Evolutionary conservation across 306 rosid genomes (phyloP).

Genomic region (Vicia faba): DNA sequence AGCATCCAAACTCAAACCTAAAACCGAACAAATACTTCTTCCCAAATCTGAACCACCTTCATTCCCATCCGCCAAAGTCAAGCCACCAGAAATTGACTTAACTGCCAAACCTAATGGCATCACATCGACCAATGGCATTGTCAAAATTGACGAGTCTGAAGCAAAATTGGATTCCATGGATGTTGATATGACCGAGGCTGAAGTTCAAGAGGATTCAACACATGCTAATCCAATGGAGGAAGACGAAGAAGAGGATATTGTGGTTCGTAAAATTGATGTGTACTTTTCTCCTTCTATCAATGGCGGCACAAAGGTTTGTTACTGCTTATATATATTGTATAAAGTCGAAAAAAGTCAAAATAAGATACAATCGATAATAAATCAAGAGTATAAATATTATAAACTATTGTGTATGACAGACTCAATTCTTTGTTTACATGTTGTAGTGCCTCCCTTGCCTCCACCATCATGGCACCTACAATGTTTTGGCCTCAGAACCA

Average conservation of each 20-base stretch:
- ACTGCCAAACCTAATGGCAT: slow-evolving; percentile 31
- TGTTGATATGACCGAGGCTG: slow-evolving; percentile 44
- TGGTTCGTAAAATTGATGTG: slow-evolving; percentile 87
- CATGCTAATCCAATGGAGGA: slow-evolving; percentile 43
- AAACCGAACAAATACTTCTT: slow-evolving; percentile 36
- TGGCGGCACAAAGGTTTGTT: slow-evolving; percentile 54
- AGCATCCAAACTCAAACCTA: slow-evolving; percentile 60
- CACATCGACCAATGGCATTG: slow-evolving; percentile 35
- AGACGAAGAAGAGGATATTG: slow-evolving; percentile 66
- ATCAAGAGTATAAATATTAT: no score
- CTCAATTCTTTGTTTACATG: no score
- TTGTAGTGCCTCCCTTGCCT: no score
- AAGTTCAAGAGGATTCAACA: slow-evolving; percentile 45
- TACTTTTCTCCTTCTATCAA: slow-evolving; percentile 60
- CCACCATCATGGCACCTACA: no score
- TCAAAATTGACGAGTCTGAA: slow-evolving; percentile 52
- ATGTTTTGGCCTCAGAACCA: no score
- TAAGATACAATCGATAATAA: no score
- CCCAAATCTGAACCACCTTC: slow-evolving; percentile 39
- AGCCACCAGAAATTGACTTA: slow-evolving; percentile 39
- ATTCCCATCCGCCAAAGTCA: slow-evolving; percentile 38
- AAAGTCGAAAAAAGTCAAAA: no score
- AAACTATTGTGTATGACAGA: no score
- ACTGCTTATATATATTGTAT: neutral
- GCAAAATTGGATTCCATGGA: slow-evolving; percentile 33